Evolutionary conservation across 108 stramenopile genomes (phyloP).

Genomic region (Cyclostephanos invisitatus): DNA sequence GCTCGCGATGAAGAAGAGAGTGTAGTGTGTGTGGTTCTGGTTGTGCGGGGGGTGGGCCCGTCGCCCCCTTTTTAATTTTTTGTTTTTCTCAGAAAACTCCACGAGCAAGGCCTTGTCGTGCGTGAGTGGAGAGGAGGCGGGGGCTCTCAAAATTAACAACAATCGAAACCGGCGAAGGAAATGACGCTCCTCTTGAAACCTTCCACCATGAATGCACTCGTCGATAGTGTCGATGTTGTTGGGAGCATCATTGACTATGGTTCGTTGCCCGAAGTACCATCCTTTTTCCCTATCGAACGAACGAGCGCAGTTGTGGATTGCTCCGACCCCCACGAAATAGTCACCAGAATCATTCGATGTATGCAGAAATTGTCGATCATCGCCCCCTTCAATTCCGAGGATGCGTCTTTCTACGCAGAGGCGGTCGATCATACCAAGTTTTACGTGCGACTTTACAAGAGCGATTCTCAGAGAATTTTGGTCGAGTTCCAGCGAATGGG

Average conservation of each 20-base stretch:
- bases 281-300: slow-evolving; percentile 30
- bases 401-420: slow-evolving; percentile 35
- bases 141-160: background rate
- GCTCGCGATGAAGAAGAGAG: too few species aligned
- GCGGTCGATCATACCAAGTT: slow-evolving; percentile 39
- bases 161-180: background rate
- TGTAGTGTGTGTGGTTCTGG: too few species aligned
- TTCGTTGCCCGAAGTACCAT: slow-evolving; percentile 25
- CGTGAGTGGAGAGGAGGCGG: too few species aligned
- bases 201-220: background rate
- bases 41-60: too few species aligned
- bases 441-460: slow-evolving; percentile 24
- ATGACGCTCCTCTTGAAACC: background rate
- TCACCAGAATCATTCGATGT: slow-evolving; percentile 19
- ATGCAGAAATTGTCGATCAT: slow-evolving; percentile 36
- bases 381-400: slow-evolving; percentile 16
- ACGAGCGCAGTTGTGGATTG: slow-evolving; percentile 29
- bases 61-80: too few species aligned
- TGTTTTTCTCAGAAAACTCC: too few species aligned
- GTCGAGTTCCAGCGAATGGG: slow-evolving; percentile 27
- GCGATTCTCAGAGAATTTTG: slow-evolving; percentile 9
- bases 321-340: slow-evolving; percentile 18
- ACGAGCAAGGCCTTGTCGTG: too few species aligned
- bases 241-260: slow-evolving; percentile 9
- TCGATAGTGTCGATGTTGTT: background rate